phyloP scores from a whole-genome alignment of 441 rosid species.

The Euphorbia corollata region DNA sequence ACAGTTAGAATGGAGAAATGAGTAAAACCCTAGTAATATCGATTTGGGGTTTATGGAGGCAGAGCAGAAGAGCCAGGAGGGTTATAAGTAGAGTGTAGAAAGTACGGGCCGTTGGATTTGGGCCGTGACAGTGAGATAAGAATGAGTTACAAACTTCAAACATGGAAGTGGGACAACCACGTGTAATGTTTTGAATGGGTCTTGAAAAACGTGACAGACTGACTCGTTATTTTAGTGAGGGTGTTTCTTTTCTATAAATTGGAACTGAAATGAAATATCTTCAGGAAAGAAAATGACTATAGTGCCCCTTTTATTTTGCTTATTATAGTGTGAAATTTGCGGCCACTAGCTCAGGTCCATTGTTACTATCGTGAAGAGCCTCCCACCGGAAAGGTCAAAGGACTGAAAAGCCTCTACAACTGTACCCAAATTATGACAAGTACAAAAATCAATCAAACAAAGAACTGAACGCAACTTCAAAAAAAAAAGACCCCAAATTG shows the following conservation, averaged over 20 bases:
- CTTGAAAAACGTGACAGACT: neutral
- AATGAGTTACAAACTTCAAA: neutral
- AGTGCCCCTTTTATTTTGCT: neutral
- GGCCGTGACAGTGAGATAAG: neutral
- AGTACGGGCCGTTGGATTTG: conserved; percentile 26
- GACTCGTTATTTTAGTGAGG: neutral
- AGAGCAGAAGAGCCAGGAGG: neutral
- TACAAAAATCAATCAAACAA: neutral
- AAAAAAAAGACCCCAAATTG: conserved; percentile 17
- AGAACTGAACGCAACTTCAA: neutral
- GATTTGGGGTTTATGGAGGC: conserved; percentile 20
- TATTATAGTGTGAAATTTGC: neutral
- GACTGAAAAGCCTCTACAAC: neutral
- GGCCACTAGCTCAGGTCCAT: neutral
- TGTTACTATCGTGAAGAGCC: neutral
- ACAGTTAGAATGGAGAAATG: neutral
- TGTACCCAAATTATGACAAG: neutral
- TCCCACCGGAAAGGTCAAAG: conserved; percentile 9
- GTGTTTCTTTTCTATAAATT: neutral
- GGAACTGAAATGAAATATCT: neutral
- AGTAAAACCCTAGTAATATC: conserved; percentile 23
- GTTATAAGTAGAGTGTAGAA: neutral
- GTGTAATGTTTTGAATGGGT: conserved; percentile 10
- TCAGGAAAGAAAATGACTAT: neutral
- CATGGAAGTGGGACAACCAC: neutral